Base-by-base conservation (phyloP, 208 protist species). In the Naegleria lovaniensis region DNA sequence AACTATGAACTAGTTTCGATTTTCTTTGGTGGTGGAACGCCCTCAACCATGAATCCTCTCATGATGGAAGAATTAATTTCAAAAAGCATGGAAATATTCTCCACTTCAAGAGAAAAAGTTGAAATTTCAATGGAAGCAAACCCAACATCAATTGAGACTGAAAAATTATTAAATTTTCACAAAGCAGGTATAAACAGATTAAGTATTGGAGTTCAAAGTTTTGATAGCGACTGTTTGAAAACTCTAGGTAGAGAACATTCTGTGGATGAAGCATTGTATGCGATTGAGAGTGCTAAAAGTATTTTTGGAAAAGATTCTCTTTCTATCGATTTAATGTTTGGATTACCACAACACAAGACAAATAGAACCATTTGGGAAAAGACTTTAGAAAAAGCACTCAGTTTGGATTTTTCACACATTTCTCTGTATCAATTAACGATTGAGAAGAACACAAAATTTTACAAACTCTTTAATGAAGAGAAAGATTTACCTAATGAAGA, bases 71-170 rank as follows among this genome's bases (percentile, higher is more conserved):
- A 48, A 38, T 58, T 88, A 51, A 58, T 88, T 58, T 67, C 39
- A 88, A 36, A 25, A 16, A 58, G 15, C 15, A 38, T 19, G 16
- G 13, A 58, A 88, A 88, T 88, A 36, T 38, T 40, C 52, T 6
- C 16, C 13, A 29, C 5, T 0, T 4, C 0, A 39, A 19, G 13
- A 19, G 79, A 85, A 25, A 0, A 0, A 19, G n/a, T 58, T n/a
- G 84, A 88, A 38, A 88, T 88, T 59, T 59, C 84, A 58, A 88
- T 88, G 84, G 84, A 88, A 38, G 84, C 84, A 1, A 88, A 88
- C 58, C 84, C 84, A 88, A 88, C 84, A 7, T 88, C 84, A 5
- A 55, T 88, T 38, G 84, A 88, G 41, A 25, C 15, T n/a, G 43
- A 1, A 33, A 51, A 58, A 19, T 39, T 88, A 0, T 38, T 58